Evolutionary conservation across 192 early-diverging fungal species (phyloP), one percentile per base, ranked within the genome.

Genomic region (Backusella morwellensis): DNA sequence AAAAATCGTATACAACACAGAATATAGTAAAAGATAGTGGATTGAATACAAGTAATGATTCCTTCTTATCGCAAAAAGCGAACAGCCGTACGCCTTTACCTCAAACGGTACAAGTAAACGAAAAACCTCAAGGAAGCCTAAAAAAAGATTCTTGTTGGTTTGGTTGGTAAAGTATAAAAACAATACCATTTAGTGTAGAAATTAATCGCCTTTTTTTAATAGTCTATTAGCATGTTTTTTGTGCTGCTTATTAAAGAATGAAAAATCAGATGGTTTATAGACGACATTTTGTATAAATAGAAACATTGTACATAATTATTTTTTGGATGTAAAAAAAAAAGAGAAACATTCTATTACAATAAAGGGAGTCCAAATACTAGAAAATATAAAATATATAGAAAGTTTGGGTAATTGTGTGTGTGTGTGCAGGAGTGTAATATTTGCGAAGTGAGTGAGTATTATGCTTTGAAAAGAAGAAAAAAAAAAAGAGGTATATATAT

Each of bases 161-260:
- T 47, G 41, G 70, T 47, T 72, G 70, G 70, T 72, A 72, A 72
- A 50, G 11, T 63, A 29, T 12, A 29, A 29, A 29, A 29, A 63
- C 11, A 32, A 32, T 32, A 32, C 32, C 2, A 32, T 32, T 32
- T 32, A 32, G 32, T 40, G 38, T 12, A 40, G 11, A 19, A 21
- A 44, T 40, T 70, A 29, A 21, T 70, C 4, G 19, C 0, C 42
- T 12, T 17, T 35, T 1, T 1, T 35, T 32, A 32, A 19, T 74
- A 74, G 73, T 14, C 0, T 74, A 63, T 38, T 74, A 12, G 73
- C 73, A 14, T 74, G 73, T 23, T 56, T 74, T 19, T 63, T 74
- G 21, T 74, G 73, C 35, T 74, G 73, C 56, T 35, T 52, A 4
- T 34, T 74, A 32, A 74, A 74, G 35, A 74, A 74, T 23, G 73